Evolutionary conservation across 495 filamentous ascomycete genomes (phyloP), one percentile per base, ranked within the genome.

Genomic region (Lichenothelia convexa): DNA sequence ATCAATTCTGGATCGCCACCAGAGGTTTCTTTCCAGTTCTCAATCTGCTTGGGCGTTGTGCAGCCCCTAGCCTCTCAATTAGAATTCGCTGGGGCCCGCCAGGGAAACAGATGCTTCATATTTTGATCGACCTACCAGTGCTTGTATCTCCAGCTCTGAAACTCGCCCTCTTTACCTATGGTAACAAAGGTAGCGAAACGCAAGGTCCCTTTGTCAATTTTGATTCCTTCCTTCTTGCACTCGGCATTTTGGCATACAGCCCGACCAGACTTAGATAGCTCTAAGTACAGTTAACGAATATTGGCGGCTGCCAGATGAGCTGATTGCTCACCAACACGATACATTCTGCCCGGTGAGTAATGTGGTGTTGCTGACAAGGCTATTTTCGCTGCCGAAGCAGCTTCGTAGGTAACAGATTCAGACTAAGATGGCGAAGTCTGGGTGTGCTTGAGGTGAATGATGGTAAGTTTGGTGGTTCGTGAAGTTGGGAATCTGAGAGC

Each of bases 1-100:
- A 77, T 50, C 67, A 93, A 64, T 68, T 93, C 48, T 76, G 91
- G 50, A 64, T 76, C 39, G 73, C 83, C 47, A 68, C 89, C 40
- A 31, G 71, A 52, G 4, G 35, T 32, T 2, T 67, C 60, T 21
- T 63, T 62, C 30, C 80, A 44, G 42, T 77, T 73, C 27, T 43
- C 18, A 37, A 87, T 57, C 34, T 71, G 58, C 19, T 56, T 50
- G 1, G 80, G 78, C 6, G 80, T 85, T 22, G 76, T 65, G 39
- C 82, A 91, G n/a, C 81, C 82, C 81, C 81, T 86, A 18, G 21
- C 15, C 43, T 24, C n/a, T 42, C 35, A 20, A 37, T 34, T 13
- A 37, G 32, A 27, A 51, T 22, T 35, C 22, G 16, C n/a, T 19
- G 18, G 17, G 32, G 27, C 18, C 30, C 36, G 9, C 35, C 19